Evolutionary conservation across 1,139 yeast species (phyloP).

Genomic region (Martiniozyma asiatica): DNA sequence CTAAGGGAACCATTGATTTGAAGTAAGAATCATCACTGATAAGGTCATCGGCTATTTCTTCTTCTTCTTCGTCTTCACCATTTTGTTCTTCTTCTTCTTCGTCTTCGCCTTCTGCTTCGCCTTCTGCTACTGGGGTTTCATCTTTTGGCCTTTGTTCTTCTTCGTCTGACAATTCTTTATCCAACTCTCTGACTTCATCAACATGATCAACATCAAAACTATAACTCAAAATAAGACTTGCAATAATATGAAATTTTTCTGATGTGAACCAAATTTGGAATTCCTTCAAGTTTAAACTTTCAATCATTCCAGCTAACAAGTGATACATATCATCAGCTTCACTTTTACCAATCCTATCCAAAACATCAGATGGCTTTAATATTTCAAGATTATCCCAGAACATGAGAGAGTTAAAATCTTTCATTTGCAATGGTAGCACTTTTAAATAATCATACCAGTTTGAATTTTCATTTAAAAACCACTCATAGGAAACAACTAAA

Average conservation of each 20-base stretch:
- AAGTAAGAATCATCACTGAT: conserved; percentile 31
- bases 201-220: conserved; percentile 49
- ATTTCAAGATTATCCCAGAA: conserved; percentile 55
- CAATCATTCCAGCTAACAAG: too few relatives aligned
- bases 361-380: conserved; percentile 60
- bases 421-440: conserved; percentile 42
- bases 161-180: conserved; percentile 17
- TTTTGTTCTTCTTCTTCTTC: conserved; percentile 8
- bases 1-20: conserved; percentile 88
- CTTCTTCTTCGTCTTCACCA: conserved; percentile 6
- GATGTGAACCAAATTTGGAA: conserved; percentile 26
- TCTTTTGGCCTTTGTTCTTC: conserved; percentile 20
- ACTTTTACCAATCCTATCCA: conserved; percentile 58
- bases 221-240: conserved; percentile 57
- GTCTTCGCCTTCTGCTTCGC: conserved; percentile 6
- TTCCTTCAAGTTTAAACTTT: conserved; percentile 24
- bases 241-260: conserved; percentile 57
- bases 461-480: conserved; percentile 30
- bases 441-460: conserved; percentile 62
- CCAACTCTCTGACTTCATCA: conserved; percentile 21
- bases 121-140: conserved; percentile 18
- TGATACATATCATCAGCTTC: conserved; percentile 52
- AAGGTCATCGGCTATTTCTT: conserved; percentile 1
- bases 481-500: conserved; percentile 51
- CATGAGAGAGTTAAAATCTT: conserved; percentile 55